phyloP scores from a whole-genome alignment of 768 basidiomycete genomes.

The Boletus sensibilis region DNA sequence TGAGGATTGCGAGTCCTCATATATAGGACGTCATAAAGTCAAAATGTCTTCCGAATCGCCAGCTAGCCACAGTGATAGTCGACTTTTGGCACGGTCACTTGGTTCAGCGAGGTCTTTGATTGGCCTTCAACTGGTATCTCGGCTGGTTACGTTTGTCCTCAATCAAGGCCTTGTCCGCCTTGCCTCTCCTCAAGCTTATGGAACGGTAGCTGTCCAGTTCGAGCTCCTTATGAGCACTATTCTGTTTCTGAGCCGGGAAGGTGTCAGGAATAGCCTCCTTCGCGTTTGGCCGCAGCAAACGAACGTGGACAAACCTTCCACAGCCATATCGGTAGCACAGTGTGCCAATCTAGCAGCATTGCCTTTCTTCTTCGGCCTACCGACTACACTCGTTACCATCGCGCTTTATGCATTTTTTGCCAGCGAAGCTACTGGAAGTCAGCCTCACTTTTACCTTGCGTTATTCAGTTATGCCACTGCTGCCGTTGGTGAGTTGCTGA shows the following conservation, averaged over 20 bases:
- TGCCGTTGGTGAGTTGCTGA: conserved; percentile 72
- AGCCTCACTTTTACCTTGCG: conserved; percentile 63
- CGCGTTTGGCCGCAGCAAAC: conserved; percentile 42
- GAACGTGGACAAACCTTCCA: neutral
- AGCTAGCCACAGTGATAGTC: conserved; percentile 2
- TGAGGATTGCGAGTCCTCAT: conserved; percentile 3
- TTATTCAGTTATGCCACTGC: conserved; percentile 71
- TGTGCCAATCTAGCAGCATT: conserved; percentile 54
- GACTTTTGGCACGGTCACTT: conserved; percentile 33
- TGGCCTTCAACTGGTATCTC: conserved; percentile 80
- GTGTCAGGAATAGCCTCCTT: conserved; percentile 81
- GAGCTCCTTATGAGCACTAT: conserved; percentile 89
- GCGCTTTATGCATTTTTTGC: conserved; percentile 54
- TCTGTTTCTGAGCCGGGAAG: conserved; percentile 91
- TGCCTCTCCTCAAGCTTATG: conserved; percentile 80
- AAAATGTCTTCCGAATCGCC: conserved; percentile 8
- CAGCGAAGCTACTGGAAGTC: conserved; percentile 52
- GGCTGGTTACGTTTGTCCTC: conserved; percentile 81
- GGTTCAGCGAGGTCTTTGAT: conserved; percentile 65
- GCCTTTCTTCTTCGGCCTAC: conserved; percentile 67
- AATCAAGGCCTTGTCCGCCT: conserved; percentile 87
- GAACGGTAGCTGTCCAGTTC: conserved; percentile 91
- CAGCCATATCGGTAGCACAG: conserved; percentile 13
- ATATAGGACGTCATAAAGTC: conserved; percentile 5
- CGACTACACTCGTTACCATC: conserved; percentile 54